phyloP scores from a whole-genome alignment of 2,329 filamentous ascomycete genomes.

The Cladosporium cucumerinum region DNA sequence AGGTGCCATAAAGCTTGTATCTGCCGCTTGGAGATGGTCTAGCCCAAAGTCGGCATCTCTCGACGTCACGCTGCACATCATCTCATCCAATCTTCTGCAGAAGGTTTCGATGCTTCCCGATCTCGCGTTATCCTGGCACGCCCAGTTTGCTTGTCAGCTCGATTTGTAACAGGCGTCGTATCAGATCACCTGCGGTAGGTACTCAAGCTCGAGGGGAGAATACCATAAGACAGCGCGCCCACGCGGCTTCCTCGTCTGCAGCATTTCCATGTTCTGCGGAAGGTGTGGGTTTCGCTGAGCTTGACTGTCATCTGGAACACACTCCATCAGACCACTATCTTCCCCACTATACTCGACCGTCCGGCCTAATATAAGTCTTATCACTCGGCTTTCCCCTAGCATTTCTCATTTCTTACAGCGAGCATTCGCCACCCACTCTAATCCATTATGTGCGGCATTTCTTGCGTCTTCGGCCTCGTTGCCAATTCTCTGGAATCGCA shows the following conservation, averaged over 20 bases:
- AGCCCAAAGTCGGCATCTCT: constrained; percentile 7
- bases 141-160: constrained; percentile 9
- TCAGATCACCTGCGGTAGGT: not conserved
- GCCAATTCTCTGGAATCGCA: not conserved
- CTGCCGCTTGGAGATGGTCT: not conserved
- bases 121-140: constrained; percentile 1
- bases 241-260: not conserved
- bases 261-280: not conserved
- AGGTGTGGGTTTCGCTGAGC: not conserved
- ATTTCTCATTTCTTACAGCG: not conserved
- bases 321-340: not conserved
- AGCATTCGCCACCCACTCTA: not conserved
- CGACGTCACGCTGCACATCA: constrained; percentile 16
- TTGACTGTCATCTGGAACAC: not conserved
- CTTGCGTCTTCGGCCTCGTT: constrained; percentile 27
- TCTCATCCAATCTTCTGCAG: not conserved
- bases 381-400: not conserved
- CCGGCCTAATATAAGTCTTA: not conserved
- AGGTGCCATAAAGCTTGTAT: constrained; percentile 11
- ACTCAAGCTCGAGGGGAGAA: not conserved
- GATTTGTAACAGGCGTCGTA: not conserved
- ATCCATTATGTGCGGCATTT: constrained; percentile 31
- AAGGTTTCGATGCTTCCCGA: not conserved
- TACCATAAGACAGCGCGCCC: not conserved
- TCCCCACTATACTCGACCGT: not conserved